Evolutionary conservation across 2,329 filamentous ascomycete genomes (phyloP).

Genomic region (Pochonia chlamydosporia): DNA sequence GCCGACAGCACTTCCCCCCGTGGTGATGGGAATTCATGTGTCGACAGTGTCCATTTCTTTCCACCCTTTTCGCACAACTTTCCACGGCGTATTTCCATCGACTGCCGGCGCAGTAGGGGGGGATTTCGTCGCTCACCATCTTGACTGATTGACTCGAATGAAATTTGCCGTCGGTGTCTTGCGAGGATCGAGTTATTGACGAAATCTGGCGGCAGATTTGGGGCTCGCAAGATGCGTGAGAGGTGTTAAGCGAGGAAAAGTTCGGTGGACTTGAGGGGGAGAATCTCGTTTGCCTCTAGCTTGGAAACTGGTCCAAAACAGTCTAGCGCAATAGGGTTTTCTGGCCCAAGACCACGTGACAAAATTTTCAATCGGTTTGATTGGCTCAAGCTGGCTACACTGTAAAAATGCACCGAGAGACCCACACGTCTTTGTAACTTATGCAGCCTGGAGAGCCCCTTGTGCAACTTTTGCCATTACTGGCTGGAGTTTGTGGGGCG

Average conservation of each 20-base stretch:
- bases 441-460: constrained; percentile 9
- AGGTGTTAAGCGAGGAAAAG: constrained; percentile 44
- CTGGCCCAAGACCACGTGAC: constrained; percentile 31
- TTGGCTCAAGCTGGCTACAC: constrained; percentile 11
- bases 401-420: not conserved
- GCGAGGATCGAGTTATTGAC: constrained; percentile 44
- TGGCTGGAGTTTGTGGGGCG: not conserved
- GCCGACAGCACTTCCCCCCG: constrained; percentile 13
- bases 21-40: constrained; percentile 13
- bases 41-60: constrained; percentile 4
- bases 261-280: constrained; percentile 34
- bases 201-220: constrained; percentile 53
- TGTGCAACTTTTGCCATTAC: constrained; percentile 7
- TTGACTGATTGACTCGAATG: constrained; percentile 52
- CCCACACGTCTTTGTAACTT: constrained; percentile 6
- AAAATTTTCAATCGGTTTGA: not conserved
- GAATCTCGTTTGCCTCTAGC: constrained; percentile 26
- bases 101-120: constrained; percentile 10
- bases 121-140: constrained; percentile 54
- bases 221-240: constrained; percentile 43
- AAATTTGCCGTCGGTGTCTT: constrained; percentile 35
- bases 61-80: constrained; percentile 7
- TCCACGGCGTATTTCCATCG: constrained; percentile 14
- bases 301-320: constrained; percentile 30
- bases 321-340: constrained; percentile 34